A percentile compares a stretch with the other conserved stretches of the same genome.
Conservation (phyloP, 176 grass and related monocot genomes). For the Miscanthus lutarioriparius region DNA sequence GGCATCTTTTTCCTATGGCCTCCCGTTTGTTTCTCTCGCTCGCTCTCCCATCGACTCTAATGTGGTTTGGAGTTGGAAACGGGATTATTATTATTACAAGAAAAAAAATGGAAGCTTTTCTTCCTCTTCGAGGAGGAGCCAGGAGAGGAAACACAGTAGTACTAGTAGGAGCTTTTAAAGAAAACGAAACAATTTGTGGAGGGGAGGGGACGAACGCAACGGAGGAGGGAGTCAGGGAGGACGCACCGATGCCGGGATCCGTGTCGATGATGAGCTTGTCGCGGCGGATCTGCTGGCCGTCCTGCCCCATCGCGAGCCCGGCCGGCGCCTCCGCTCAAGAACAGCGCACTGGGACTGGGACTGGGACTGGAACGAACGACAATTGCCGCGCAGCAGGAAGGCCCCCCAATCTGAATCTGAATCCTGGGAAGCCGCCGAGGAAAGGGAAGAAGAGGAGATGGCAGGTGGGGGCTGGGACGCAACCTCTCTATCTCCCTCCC, state of each 20-base stretch:
- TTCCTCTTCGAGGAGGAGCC: neutral
- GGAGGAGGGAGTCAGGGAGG: neutral
- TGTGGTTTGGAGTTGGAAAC: neutral
- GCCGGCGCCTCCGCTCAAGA: neutral
- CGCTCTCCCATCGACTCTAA: neutral
- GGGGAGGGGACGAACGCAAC: neutral
- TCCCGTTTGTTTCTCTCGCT: too few species aligned
- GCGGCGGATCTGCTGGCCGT: conserved; percentile 43
- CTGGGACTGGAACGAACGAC: neutral
- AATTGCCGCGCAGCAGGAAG: neutral
- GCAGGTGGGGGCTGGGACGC: neutral
- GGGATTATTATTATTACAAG: too few species aligned
- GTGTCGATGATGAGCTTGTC: conserved; percentile 91
- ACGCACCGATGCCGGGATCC: conserved; percentile 87
- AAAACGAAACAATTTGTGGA: conserved; percentile 5
- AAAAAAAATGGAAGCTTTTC: neutral
- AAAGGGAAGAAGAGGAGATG: neutral
- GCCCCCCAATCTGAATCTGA: neutral
- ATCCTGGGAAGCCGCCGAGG: neutral
- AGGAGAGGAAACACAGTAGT: neutral
- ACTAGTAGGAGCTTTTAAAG: neutral
- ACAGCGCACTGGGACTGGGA: neutral
- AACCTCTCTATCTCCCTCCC: neutral
- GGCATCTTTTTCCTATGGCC: too few species aligned
- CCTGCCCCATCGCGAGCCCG: conserved; percentile 23